Evolutionary conservation across 192 early-diverging fungal species (phyloP).

Genomic region (Ambispora gerdemannii): DNA sequence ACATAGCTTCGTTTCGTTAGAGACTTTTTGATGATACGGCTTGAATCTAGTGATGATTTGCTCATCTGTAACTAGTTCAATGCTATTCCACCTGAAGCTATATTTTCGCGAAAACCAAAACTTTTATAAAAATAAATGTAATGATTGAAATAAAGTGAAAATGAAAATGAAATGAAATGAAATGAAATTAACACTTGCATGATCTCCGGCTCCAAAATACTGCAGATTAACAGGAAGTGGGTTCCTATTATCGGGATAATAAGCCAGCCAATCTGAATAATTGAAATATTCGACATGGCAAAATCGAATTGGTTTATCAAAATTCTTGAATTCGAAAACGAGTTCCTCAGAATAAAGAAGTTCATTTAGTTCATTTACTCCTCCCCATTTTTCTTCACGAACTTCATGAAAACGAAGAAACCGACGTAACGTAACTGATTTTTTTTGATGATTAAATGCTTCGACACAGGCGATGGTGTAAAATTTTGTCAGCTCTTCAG

Average conservation of each 20-base stretch:
- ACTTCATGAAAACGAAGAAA: conserved; percentile 9
- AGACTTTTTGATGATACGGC: conserved; percentile 6
- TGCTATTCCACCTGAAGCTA: background rate
- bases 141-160: background rate
- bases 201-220: conserved; percentile 32
- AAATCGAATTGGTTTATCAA: background rate
- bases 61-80: conserved; percentile 6
- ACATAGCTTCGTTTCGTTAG: background rate
- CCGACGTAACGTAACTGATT: background rate
- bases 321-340: conserved; percentile 11
- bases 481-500: background rate
- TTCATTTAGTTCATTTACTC: background rate
- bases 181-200: conserved; percentile 20
- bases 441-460: background rate
- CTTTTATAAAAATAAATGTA: conserved; percentile 4
- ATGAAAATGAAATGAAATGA: background rate
- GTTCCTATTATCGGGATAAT: too few species aligned
- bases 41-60: background rate
- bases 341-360: conserved; percentile 24
- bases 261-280: too few species aligned
- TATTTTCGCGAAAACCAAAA: conserved; percentile 25
- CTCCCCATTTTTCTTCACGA: background rate
- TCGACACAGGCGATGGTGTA: conserved; percentile 21
- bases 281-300: conserved; percentile 20
- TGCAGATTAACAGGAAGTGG: conserved; percentile 28